Base-by-base conservation (phyloP, 352 stramenopile genomes). In the Phytophthora idaei region DNA sequence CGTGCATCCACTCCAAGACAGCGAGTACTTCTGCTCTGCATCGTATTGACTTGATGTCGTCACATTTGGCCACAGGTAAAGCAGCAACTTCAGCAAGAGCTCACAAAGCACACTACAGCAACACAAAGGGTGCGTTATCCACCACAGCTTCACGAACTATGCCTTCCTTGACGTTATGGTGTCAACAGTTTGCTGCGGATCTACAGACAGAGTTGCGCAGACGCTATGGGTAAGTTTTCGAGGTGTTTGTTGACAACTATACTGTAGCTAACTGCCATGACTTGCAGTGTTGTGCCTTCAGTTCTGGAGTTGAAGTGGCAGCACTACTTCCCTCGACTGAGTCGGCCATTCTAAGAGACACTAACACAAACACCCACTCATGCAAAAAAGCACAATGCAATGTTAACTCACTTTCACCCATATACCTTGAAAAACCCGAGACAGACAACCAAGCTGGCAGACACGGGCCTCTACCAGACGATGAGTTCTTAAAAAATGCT, bases 271-370 rank as follows among this genome's bases (percentile, higher is more conserved):
- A 58, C 39, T 31, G 48, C 5, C 25, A 31, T 55, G 29, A 2
- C 44, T 39, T 47, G 34, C 37, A 90, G 82, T 6, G 64, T 82
- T 29, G 80, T 83, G 21, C 80, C 82, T 27, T 79, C 76, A 15
- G 57, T 88, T 47, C 49, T 90, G 3, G 78, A 87, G 17, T 48
- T 74, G 11, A 74, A 77, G 44, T 90, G 80, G 80, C 70, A 75
- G 10, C 61, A 83, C 34, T 89, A 83, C 42, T 90, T 91, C 53
- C 80, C 78, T 49, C 52, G 36, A 36, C 45, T 70, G 41, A 62
- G 51, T 21, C 34, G 57, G 21, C 63, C 60, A 39, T 61, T 69
- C 50, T 71, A 64, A 46, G 37, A 58, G 34, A 47, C 12, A 31
- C 7, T 25, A 21, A 42, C 39, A n/a, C 45, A 25, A 53, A 21